These are phyloP conservation scores for Saccharomyces mikatae DNA, from an alignment of 805 yeast species.

Conservation along the genomic window DNA sequence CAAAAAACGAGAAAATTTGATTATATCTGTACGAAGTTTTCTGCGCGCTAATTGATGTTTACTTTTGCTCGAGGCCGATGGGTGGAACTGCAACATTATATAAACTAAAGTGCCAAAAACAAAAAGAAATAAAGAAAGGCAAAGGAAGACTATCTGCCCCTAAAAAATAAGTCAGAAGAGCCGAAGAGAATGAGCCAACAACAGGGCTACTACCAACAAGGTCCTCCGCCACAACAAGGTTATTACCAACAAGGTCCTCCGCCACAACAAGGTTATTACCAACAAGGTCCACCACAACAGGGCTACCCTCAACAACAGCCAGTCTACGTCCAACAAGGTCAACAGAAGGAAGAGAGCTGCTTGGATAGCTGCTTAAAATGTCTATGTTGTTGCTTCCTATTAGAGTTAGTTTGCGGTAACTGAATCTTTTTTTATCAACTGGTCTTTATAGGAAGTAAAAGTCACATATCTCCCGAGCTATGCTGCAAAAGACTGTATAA, in stretches of 20 bases:
- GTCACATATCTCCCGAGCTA: background rate
- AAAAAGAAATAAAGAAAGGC: background rate
- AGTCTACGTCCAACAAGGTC: slow-evolving; percentile 26
- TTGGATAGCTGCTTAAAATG: slow-evolving; percentile 25
- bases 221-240: slow-evolving; percentile 9
- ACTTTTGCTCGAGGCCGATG: background rate
- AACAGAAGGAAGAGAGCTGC: slow-evolving; percentile 20
- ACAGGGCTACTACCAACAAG: slow-evolving; percentile 3
- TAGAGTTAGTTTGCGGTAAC: slow-evolving; percentile 25
- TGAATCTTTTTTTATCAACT: background rate
- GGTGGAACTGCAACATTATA: background rate
- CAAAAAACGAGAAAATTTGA: background rate
- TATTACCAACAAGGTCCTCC: slow-evolving; percentile 19
- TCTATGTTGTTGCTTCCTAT: slow-evolving; percentile 27
- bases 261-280: slow-evolving; percentile 14
- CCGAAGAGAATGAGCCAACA: background rate
- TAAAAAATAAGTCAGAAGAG: background rate
- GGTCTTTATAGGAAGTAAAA: background rate
- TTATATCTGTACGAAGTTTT: background rate
- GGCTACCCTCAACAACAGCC: slow-evolving; percentile 26
- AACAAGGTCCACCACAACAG: slow-evolving; percentile 19
- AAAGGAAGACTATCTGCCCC: background rate
- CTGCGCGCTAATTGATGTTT: background rate
- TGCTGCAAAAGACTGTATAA: background rate
- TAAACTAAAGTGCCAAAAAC: background rate